A percentile compares a stretch with the other conserved stretches of the same genome.
phyloP scores from a whole-genome alignment of 2,329 filamentous ascomycete species.

The Aspergillus bombycis region DNA sequence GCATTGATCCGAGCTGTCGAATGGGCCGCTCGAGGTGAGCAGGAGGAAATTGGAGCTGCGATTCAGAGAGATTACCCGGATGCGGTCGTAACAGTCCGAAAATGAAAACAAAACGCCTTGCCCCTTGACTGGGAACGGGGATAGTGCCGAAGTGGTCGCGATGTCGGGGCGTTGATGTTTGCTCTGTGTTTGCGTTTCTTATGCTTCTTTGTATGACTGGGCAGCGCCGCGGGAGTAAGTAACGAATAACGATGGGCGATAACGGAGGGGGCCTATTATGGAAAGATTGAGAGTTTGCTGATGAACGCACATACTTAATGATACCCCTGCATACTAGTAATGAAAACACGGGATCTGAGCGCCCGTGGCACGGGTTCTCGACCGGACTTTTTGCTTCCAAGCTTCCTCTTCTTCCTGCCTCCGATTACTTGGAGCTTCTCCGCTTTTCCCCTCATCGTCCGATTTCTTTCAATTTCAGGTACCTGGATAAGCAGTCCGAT shows the following conservation, averaged over 20 bases:
- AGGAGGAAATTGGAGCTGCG: conserved; percentile 36
- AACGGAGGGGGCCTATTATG: background rate
- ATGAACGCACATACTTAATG: background rate
- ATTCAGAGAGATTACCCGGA: conserved; percentile 37
- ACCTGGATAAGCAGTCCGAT: background rate
- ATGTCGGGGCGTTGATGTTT: background rate
- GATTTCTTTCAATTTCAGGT: background rate
- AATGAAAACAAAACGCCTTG: conserved; percentile 26
- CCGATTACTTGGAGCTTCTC: conserved; percentile 1
- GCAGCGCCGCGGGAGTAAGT: background rate
- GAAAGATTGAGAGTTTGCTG: background rate
- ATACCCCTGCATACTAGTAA: background rate
- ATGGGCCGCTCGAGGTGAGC: conserved; percentile 43
- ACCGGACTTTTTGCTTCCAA: background rate
- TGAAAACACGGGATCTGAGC: conserved; percentile 4
- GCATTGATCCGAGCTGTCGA: conserved; percentile 47
- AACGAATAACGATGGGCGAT: background rate
- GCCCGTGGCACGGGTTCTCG: conserved; percentile 3
- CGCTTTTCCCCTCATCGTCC: background rate
- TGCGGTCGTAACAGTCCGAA: conserved; percentile 35
- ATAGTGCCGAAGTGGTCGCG: background rate
- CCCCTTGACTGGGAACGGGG: background rate
- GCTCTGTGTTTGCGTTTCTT: background rate
- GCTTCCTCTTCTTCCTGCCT: background rate
- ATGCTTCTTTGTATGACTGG: background rate